Evolutionary conservation across 805 yeast species (phyloP).

Genomic region (Vanderwaltozyma tropicalis): DNA sequence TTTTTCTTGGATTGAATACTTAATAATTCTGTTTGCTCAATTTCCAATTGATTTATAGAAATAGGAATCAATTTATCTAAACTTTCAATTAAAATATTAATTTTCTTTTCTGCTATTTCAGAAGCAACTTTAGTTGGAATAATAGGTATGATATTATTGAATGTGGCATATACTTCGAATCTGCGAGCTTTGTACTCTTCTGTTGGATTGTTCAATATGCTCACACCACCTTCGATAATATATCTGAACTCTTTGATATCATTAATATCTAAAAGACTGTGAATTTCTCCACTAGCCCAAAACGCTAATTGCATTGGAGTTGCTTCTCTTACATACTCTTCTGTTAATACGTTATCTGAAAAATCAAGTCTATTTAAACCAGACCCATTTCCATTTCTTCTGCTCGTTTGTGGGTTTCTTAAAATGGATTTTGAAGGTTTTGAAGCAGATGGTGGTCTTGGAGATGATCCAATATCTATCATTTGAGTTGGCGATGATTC

Average conservation of each 20-base stretch:
- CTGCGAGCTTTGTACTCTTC: constrained; percentile 5
- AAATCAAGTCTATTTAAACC: constrained; percentile 2
- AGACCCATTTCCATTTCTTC: background rate
- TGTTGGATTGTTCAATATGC: constrained; percentile 7
- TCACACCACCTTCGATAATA: constrained; percentile 20
- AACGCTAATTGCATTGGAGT: constrained; percentile 6
- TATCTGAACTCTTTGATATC: constrained; percentile 15
- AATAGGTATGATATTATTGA: constrained; percentile 21
- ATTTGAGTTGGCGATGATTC: constrained; percentile 19
- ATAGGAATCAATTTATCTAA: constrained; percentile 8
- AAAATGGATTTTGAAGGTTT: constrained; percentile 23
- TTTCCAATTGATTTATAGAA: constrained; percentile 10
- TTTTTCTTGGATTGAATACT: constrained; percentile 10
- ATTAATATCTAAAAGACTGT: constrained; percentile 11
- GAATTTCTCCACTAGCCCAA: constrained; percentile 26
- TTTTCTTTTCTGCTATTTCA: constrained; percentile 11
- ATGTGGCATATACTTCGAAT: constrained; percentile 27
- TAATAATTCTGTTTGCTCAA: constrained; percentile 12
- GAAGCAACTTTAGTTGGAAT: constrained; percentile 2
- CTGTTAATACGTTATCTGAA: background rate
- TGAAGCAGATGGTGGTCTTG: constrained; percentile 10
- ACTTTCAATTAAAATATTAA: constrained; percentile 11
- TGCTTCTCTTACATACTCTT: background rate
- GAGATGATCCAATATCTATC: constrained; percentile 12
- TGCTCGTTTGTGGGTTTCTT: constrained; percentile 6